Evolutionary conservation across 495 filamentous ascomycete genomes (phyloP), one percentile per base, ranked within the genome.

Genomic region (Talaromyces nanjingensis): DNA sequence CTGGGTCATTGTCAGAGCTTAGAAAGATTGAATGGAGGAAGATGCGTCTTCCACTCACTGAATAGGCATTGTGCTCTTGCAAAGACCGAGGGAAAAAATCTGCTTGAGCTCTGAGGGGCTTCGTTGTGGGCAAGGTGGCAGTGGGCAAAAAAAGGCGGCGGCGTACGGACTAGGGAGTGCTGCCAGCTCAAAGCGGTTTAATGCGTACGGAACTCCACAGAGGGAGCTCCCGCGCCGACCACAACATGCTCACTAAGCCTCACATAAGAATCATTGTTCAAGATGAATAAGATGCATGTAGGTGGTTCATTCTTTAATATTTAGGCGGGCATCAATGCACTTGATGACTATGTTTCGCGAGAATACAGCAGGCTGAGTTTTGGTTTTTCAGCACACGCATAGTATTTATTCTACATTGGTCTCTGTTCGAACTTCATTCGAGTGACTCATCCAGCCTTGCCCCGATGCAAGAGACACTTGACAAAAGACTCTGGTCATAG

Each of bases 1-100:
- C 94, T 98, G 70, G 64, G 49, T 69, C 22, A 65, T 63, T 33
- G 56, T 53, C 34, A 59, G 29, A 29, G 24, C 25, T n/a, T 25
- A n/a, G 8, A 29, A 33, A 24, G 18, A 49, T 39, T 16, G 18
- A n/a, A 29, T 29, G 8, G 4, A 31, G 18, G 18, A 24, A 42
- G n/a, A 59, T 12, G 34, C 42, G 9, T 49, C 20, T 29, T n/a
- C 31, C 11, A 64, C 63, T 64, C 63, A 64, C 63, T 64, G 63
- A 24, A 64, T 24, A 27, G 63, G 55, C 63, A 64, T 64, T 56
- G 56, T 62, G 27, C n/a, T 61, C 20, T 61, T 33, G 59, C 6
- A 33, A 45, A 25, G 34, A 25, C 34, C 22, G 39, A 29, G 24
- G 11, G 52, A 61, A 56, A 61, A 56, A 56, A 27, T 12, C 53